A percentile compares a stretch with the other conserved stretches of the same genome.
Evolutionary conservation across 2,329 filamentous ascomycete genomes (phyloP).

Genomic region (Clarireedia monteithiana): DNA sequence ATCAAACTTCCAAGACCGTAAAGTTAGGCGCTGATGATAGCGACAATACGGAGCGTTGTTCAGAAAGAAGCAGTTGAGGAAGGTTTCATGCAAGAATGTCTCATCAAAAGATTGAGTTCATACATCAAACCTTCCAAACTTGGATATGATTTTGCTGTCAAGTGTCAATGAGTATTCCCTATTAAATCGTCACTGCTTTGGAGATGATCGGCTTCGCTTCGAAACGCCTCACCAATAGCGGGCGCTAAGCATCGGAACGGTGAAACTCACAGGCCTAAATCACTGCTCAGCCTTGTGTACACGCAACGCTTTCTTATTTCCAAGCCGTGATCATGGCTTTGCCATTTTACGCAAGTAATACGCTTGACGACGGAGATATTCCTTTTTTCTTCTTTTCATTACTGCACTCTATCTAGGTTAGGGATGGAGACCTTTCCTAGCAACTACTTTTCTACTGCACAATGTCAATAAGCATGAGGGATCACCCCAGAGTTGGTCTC

Average conservation of each 20-base stretch:
- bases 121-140: neutral
- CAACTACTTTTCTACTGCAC: too few relatives aligned
- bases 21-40: conserved; percentile 7
- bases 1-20: conserved; percentile 1
- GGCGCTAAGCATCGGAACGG: neutral
- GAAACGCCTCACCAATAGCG: neutral
- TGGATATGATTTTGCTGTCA: neutral
- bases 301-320: neutral
- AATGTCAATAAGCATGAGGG: too few relatives aligned
- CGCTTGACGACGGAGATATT: too few relatives aligned
- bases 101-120: neutral
- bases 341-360: neutral
- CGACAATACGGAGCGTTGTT: neutral
- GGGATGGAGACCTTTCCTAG: too few relatives aligned
- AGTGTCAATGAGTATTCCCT: conserved; percentile 3
- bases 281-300: neutral
- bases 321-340: neutral
- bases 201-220: neutral
- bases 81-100: neutral
- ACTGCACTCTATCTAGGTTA: too few relatives aligned
- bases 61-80: neutral
- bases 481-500: too few relatives aligned
- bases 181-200: conserved; percentile 4
- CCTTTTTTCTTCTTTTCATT: too few relatives aligned
- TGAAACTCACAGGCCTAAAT: neutral